Evolutionary conservation across 192 early-diverging fungal species (phyloP).

Genomic region (Linnemannia elongata): DNA sequence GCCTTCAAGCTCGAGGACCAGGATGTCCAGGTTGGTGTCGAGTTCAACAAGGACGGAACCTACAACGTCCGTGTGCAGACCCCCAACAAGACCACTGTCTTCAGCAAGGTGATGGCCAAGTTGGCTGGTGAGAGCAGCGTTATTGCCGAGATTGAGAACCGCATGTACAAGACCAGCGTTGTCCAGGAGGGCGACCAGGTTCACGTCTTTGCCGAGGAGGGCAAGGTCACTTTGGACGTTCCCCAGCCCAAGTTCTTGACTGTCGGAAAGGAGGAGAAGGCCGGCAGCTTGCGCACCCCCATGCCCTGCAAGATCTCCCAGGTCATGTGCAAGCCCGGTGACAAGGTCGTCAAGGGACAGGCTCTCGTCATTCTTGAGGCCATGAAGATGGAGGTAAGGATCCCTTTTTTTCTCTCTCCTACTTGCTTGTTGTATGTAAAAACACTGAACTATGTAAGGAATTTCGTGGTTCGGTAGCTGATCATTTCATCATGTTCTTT

Average conservation of each 20-base stretch:
- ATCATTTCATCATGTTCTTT: neutral
- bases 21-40: conserved; percentile 52
- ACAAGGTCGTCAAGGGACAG: conserved; percentile 84
- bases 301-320: conserved; percentile 99
- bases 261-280: conserved; percentile 58
- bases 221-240: conserved; percentile 65
- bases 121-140: conserved; percentile 62
- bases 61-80: conserved; percentile 59
- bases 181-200: conserved; percentile 70
- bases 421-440: neutral
- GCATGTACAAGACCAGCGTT: conserved; percentile 69
- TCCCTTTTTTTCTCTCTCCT: neutral
- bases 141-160: conserved; percentile 75
- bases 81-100: conserved; percentile 44
- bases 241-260: conserved; percentile 71
- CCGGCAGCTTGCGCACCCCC: conserved; percentile 85
- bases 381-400: conserved; percentile 97
- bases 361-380: conserved; percentile 92
- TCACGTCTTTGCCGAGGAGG: conserved; percentile 54
- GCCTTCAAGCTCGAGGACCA: conserved; percentile 54
- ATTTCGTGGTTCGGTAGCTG: neutral
- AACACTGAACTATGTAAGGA: too few species aligned
- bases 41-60: conserved; percentile 51
- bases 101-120: conserved; percentile 56
- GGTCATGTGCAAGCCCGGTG: conserved; percentile 76